Evolutionary conservation across 768 basidiomycete species (phyloP), one percentile per base, ranked within the genome.

Genomic region (Suillus tomentosus): DNA sequence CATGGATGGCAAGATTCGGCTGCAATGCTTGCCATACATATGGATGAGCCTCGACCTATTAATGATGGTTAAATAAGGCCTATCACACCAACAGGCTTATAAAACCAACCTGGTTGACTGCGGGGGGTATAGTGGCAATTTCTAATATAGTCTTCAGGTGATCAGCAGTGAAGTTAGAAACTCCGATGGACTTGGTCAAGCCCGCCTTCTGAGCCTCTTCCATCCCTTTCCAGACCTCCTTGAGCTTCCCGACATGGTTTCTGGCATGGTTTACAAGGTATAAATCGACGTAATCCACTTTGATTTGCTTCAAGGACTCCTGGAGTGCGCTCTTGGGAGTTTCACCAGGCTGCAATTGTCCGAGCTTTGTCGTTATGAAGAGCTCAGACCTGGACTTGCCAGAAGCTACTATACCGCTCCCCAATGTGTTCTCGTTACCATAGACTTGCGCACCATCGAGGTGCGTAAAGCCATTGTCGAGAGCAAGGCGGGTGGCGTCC

Each of bases 361-460:
- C 59, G 51, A 88, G 75, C 68, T 89, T 88, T 24, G 87, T 89
- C 47, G 87, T 85, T 67, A 91, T 80, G 73, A 81, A 91, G 11
- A 91, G 72, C 57, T 83, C 80, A 0, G 81, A 81, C n/a, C 86
- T 84, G 10, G 82, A 71, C 67, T 81, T 85, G 31, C 82, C 81
- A 3, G 85, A 82, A 3, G 77, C 78, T 59, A 75, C 77, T 66
- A 88, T 80, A 10, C 83, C 86, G 17, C 71, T 77, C 0, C 84
- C 86, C 19, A 87, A 76, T 1, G 77, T 77, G 1, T 79, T 78
- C 70, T 89, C 87, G 65, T 89, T 89, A 7, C 62, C 63, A 72
- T 89, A 89, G 60, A 75, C 60, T 70, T 88, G 87, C 3, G 87
- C 87, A n/a, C 85, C 83, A 69, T 89, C 88, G 19, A 90, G 78